Base-by-base conservation (phyloP, 176 grass and related monocot species). In the Alloteropsis semialata region DNA sequence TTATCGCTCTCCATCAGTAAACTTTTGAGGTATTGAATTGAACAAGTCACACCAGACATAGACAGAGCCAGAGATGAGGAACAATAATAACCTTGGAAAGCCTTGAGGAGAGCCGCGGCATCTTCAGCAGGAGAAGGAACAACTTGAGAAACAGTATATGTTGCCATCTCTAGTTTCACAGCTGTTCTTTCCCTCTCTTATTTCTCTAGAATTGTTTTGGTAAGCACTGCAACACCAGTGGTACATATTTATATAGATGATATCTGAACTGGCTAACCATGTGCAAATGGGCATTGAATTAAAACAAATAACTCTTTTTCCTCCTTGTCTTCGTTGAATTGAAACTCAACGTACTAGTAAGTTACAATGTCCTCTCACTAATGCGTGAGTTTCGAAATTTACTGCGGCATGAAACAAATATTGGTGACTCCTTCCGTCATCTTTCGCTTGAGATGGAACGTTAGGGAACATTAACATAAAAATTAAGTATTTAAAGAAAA, bases 81-180 rank as follows among this genome's bases (percentile, higher is more conserved):
- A 75, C 12, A 56, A 61, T 37, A n/a, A 5, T 44, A 38, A 97
- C 94, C 92, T 83, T 97, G 87, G 39, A 92, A 92, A n/a, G 94
- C 90, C 92, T 90, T 92, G 84, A 87, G 70, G 44, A 97, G 86
- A 21, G 78, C 84, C 30, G 88, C 87, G 49, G 92, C 94, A 84
- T 97, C 94, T 84, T 97, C 89, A 50, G 77, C 66, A 1, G 94
- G 65, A 66, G 88, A 94, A 83, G 94, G 90, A 75, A 85, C 76
- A 6, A 85, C 76, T 18, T 77, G 78, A 66, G 94, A 83, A 77
- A 92, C 78, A 19, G 71, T 85, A 25, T 94, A 50, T 13, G 94
- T 94, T 59, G 90, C 85, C 94, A 97, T 97, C 18, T n/a, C n/a
- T n/a, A n/a, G n/a, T 5, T 16, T 48, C 13, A 63, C 39, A n/a